Base-by-base conservation (phyloP, 306 rosid genomes). In the Dryas drummondii region DNA sequence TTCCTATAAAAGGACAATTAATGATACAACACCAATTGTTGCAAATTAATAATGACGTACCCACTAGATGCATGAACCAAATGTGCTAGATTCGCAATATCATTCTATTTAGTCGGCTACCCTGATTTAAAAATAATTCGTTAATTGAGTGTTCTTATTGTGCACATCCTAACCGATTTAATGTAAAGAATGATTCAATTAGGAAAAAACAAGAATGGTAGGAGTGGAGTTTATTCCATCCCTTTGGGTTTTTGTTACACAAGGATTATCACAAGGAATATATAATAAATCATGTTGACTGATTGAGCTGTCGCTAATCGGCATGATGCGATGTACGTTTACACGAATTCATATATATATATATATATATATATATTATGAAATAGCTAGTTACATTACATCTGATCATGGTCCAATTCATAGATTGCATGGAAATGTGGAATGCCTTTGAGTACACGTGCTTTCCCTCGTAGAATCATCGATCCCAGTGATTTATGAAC, bases 101-200 rank as follows among this genome's bases (percentile, higher is more conserved):
- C 44, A n/a, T 70, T 55, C 61, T 10, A 53, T 41, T 54, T 71
- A 55, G 75, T 55, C 66, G 54, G 66, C 66, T 71, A 55, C 0
- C 0, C 22, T 71, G 44, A 44, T 15, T 17, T 6, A 17, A 71
- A 14, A 49, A 7, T 3, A 47, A 68, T 22, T 6, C 11, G 12
- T 67, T n/a, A n/a, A n/a, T n/a, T 55, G 10, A 11, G 3, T 47
- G 71, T 67, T 12, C 47, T 16, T 48, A 66, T 19, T 46, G 6
- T 37, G 42, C 71, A 2, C 41, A 47, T 47, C 42, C 71, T 11
- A 48, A 67, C 56, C 9, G 2, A 6, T 19, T 47, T 13, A 22
- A 11, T 13, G 22, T 5, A 54, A 53, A 55, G 26, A 55, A 55
- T n/a, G 10, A 55, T 17, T 17, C 7, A n/a, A 55, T 55, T 55